phyloP scores from a whole-genome alignment of 805 yeast genomes.

The Metschnikowia aberdeeniae region DNA sequence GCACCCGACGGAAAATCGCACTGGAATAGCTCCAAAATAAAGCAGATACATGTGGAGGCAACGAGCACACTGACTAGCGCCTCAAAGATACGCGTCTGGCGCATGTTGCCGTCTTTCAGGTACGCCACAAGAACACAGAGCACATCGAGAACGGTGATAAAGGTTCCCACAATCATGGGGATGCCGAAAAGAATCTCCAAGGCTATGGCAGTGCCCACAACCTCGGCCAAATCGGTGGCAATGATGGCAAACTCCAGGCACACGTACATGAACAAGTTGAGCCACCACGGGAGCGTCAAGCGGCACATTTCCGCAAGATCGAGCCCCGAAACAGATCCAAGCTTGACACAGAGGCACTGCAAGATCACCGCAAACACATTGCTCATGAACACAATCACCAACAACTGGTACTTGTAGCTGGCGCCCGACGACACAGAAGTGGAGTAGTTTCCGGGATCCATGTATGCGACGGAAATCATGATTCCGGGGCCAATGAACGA shows the following conservation, averaged over 20 bases:
- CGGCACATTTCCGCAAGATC: slow-evolving; percentile 86
- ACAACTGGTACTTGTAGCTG: slow-evolving; percentile 63
- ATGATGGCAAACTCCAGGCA: slow-evolving; percentile 84
- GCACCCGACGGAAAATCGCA: slow-evolving; percentile 49
- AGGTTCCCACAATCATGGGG: slow-evolving; percentile 71
- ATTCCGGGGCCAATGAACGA: slow-evolving; percentile 84
- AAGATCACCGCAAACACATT: slow-evolving; percentile 79
- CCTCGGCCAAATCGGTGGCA: slow-evolving; percentile 92
- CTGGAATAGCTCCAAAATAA: slow-evolving; percentile 61
- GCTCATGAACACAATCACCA: slow-evolving; percentile 71
- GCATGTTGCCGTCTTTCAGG: slow-evolving; percentile 68
- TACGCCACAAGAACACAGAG: slow-evolving; percentile 74
- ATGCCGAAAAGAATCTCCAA: slow-evolving; percentile 70
- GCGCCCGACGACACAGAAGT: slow-evolving; percentile 91
- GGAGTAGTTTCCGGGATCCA: slow-evolving; percentile 92
- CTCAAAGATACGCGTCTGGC: slow-evolving; percentile 74
- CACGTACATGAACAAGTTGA: slow-evolving; percentile 59
- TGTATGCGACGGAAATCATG: slow-evolving; percentile 84
- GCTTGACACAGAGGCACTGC: slow-evolving; percentile 77
- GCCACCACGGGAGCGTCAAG: slow-evolving; percentile 60
- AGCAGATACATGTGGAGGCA: slow-evolving; percentile 69
- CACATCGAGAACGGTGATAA: slow-evolving; percentile 79
- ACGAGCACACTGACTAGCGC: slow-evolving; percentile 69
- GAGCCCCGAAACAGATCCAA: slow-evolving; percentile 86
- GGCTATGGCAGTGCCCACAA: slow-evolving; percentile 88